Conservation (phyloP, 768 basidiomycete genomes). For the Termitomyces sp. region DNA sequence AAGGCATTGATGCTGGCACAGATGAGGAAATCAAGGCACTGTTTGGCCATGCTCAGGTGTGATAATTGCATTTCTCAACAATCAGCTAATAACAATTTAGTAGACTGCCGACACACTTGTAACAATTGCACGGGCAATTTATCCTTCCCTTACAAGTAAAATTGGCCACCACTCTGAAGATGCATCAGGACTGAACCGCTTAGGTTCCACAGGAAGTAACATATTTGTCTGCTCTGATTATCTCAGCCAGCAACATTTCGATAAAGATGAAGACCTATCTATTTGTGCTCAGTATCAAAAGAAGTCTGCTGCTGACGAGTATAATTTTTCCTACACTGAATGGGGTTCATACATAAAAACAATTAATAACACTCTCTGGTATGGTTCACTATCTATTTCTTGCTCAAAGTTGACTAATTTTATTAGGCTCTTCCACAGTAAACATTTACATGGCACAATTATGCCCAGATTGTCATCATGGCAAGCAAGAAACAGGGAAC, state of each 20-base stretch:
- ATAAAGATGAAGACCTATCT: too few relatives aligned
- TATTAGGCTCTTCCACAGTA: neutral
- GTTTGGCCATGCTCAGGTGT: constrained; percentile 7
- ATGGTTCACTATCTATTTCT: neutral
- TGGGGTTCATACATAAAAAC: constrained; percentile 7
- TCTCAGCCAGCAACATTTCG: too few relatives aligned
- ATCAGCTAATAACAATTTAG: neutral
- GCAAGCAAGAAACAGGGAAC: neutral
- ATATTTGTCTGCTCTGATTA: too few relatives aligned
- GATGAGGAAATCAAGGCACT: constrained; percentile 1
- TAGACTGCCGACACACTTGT: constrained; percentile 2
- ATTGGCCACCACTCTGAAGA: too few relatives aligned
- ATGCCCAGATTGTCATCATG: neutral
- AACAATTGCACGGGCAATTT: neutral
- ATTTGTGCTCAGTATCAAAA: neutral
- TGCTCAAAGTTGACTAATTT: neutral
- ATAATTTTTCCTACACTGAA: neutral
- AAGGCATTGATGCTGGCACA: too few relatives aligned
- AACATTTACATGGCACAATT: neutral
- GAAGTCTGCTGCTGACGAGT: neutral
- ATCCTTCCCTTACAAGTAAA: neutral
- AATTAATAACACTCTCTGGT: neutral
- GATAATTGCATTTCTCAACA: neutral
- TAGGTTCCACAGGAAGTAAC: too few relatives aligned
- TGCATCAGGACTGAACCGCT: too few relatives aligned